A percentile compares a stretch with the other conserved stretches of the same genome.
These are phyloP conservation scores for Yamadazyma sp. DNA, from an alignment of 805 yeast genomes.

Conservation along the genomic window DNA sequence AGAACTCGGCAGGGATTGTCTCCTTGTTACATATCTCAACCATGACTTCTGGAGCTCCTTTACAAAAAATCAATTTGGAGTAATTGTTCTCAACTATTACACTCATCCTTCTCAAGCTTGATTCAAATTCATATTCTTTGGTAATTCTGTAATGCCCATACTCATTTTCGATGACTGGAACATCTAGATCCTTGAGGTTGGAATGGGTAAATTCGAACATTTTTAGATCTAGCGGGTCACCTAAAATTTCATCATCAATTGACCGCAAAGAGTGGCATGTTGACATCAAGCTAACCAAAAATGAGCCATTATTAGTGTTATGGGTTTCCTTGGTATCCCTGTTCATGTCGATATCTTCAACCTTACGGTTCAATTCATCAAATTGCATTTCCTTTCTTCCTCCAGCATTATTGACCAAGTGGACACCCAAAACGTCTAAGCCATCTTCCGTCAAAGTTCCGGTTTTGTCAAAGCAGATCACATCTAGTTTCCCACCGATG, in stretches of 20 bases:
- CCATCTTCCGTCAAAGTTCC: slow-evolving; percentile 98
- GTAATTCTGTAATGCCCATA: slow-evolving; percentile 32
- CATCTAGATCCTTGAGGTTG: slow-evolving; percentile 45
- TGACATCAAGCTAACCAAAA: slow-evolving; percentile 49
- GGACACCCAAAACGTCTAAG: slow-evolving; percentile 72
- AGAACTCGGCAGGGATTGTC: slow-evolving; percentile 72
- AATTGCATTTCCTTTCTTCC: slow-evolving; percentile 42
- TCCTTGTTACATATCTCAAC: slow-evolving; percentile 69
- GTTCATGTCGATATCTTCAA: slow-evolving; percentile 8
- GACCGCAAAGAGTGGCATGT: slow-evolving; percentile 85
- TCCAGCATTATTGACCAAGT: slow-evolving; percentile 40
- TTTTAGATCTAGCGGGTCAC: slow-evolving; percentile 91
- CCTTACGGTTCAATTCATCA: slow-evolving; percentile 23
- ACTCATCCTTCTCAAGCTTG: slow-evolving; percentile 87
- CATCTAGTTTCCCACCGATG: slow-evolving; percentile 92
- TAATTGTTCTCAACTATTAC: slow-evolving; percentile 55
- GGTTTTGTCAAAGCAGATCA: slow-evolving; percentile 92
- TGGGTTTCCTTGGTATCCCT: slow-evolving; percentile 15
- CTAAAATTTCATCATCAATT: slow-evolving; percentile 77
- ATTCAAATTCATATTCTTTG: slow-evolving; percentile 75
- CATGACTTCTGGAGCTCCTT: slow-evolving; percentile 98
- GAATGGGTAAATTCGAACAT: slow-evolving; percentile 91
- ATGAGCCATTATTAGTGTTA: slow-evolving; percentile 30
- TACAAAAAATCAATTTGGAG: slow-evolving; percentile 50
- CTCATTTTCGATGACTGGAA: slow-evolving; percentile 16